A percentile compares a stretch with the other conserved stretches of the same genome.
Evolutionary conservation across 1,139 yeast genomes (phyloP).

Genomic region (Pichia sorboxylosa): DNA sequence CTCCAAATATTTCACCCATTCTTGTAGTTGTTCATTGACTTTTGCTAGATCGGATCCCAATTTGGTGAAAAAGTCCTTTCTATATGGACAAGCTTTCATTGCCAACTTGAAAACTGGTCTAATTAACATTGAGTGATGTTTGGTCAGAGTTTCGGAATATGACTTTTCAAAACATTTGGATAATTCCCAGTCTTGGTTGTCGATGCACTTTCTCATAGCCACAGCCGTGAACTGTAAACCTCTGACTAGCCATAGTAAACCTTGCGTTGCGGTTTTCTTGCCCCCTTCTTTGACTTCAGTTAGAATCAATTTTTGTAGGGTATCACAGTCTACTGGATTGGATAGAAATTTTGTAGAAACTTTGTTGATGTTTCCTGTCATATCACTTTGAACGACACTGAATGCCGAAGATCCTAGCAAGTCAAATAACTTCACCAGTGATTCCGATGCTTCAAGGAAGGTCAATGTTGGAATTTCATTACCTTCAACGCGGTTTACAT

Average conservation of each 20-base stretch:
- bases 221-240: conserved; percentile 84
- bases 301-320: conserved; percentile 68
- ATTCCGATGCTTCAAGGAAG: conserved; percentile 76
- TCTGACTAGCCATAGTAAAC: conserved; percentile 75
- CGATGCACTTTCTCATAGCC: conserved; percentile 73
- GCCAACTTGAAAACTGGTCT: conserved; percentile 87
- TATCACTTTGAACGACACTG: conserved; percentile 73
- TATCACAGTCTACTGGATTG: conserved; percentile 50
- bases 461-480: conserved; percentile 56
- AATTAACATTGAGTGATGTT: conserved; percentile 71
- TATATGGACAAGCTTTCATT: conserved; percentile 91
- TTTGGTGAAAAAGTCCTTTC: conserved; percentile 74
- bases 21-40: conserved; percentile 52
- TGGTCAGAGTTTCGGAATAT: conserved; percentile 64
- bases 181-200: conserved; percentile 50
- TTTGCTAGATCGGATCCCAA: conserved; percentile 58
- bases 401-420: conserved; percentile 80
- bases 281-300: conserved; percentile 51
- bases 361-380: conserved; percentile 78
- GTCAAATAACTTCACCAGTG: conserved; percentile 73
- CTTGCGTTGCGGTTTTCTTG: conserved; percentile 75
- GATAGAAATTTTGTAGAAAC: conserved; percentile 55
- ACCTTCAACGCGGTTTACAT: conserved; percentile 47
- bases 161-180: conserved; percentile 74
- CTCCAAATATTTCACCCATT: conserved; percentile 72